Conservation (phyloP, 345 rosid species). For the Salix viminalis region DNA sequence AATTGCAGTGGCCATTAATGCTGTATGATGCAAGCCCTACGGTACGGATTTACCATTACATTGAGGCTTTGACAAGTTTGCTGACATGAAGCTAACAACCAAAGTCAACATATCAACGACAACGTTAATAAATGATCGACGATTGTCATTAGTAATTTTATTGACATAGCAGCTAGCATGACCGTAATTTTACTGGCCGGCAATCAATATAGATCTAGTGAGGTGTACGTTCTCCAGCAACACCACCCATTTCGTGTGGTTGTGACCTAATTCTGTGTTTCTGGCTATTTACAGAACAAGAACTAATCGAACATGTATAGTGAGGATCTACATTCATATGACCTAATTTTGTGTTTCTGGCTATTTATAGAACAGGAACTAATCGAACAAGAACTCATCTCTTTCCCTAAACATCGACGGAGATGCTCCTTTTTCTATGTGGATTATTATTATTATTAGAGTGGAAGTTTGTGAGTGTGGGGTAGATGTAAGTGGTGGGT, state of each 20-base stretch:
- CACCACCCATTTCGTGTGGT: not conserved
- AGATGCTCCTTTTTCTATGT: not conserved
- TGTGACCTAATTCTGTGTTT: not conserved
- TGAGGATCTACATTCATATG: not conserved
- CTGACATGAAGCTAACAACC: not conserved
- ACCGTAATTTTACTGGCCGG: no score
- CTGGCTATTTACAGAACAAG: not conserved
- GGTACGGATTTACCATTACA: no score
- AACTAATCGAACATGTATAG: not conserved
- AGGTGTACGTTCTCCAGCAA: no score
- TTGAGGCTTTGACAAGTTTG: no score
- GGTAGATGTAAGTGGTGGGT: no score
- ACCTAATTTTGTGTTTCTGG: not conserved
- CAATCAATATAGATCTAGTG: no score
- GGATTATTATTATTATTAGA: not conserved
- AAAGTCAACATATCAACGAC: not conserved
- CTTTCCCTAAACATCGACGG: not conserved
- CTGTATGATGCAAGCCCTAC: not conserved
- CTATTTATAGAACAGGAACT: not conserved
- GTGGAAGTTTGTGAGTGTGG: not conserved
- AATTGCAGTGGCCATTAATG: not conserved
- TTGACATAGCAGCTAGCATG: no score
- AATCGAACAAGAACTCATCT: not conserved
- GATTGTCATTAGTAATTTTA: no score
- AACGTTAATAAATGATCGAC: not conserved